phyloP scores from a whole-genome alignment of 495 filamentous ascomycete species.

The Penicillium coffeae region DNA sequence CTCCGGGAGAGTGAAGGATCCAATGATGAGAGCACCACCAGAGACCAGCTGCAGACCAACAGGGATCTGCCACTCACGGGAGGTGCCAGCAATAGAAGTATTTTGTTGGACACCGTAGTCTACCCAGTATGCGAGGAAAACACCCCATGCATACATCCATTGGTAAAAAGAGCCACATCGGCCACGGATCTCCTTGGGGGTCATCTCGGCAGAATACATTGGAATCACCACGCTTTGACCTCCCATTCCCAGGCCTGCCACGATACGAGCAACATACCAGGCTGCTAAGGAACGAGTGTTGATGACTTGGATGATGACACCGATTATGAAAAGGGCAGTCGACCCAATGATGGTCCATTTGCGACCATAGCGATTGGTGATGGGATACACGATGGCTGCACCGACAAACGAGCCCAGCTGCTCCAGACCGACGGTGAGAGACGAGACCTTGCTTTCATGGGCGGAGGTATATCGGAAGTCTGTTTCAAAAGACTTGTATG shows the following conservation, averaged over 20 bases:
- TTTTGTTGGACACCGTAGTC: slow-evolving; percentile 40
- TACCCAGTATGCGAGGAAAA: slow-evolving; percentile 51
- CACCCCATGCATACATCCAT: slow-evolving; percentile 50
- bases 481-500: slow-evolving; percentile 30
- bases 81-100: slow-evolving; percentile 55
- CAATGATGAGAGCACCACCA: slow-evolving; percentile 42
- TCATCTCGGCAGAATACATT: slow-evolving; percentile 55
- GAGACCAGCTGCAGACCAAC: slow-evolving; percentile 51
- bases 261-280: slow-evolving; percentile 48
- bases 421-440: slow-evolving; percentile 43
- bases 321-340: slow-evolving; percentile 43
- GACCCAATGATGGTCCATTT: slow-evolving; percentile 38
- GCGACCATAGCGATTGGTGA: slow-evolving; percentile 44
- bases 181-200: slow-evolving; percentile 51
- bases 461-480: slow-evolving; percentile 26
- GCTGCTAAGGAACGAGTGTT: slow-evolving; percentile 37
- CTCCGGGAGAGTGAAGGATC: slow-evolving; percentile 46
- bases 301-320: slow-evolving; percentile 44
- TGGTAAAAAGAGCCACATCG: slow-evolving; percentile 51
- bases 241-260: slow-evolving; percentile 55
- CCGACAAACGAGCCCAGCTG: slow-evolving; percentile 42
- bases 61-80: slow-evolving; percentile 52
- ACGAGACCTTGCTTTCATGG: slow-evolving; percentile 32
- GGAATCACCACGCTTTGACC: slow-evolving; percentile 54
- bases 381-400: slow-evolving; percentile 44